phyloP scores from a whole-genome alignment of 2,329 filamentous ascomycete species.

The Venturia pyrina region DNA sequence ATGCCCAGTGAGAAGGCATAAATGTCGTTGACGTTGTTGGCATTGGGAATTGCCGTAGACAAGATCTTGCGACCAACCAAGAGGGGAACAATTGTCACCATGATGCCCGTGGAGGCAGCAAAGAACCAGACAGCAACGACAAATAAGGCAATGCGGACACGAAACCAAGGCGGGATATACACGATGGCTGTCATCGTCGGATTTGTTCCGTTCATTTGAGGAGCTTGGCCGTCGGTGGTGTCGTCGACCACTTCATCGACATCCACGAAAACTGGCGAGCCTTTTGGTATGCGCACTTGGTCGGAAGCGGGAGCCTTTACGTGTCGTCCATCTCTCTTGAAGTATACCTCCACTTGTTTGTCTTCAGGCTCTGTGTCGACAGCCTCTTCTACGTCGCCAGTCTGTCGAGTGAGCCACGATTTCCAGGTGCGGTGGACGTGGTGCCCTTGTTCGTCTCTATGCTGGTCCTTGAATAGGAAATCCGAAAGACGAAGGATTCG shows the following conservation, averaged over 20 bases:
- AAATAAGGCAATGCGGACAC: slow-evolving; percentile 69
- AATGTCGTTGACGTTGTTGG: slow-evolving; percentile 70
- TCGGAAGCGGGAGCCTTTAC: slow-evolving; percentile 92
- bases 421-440: slow-evolving; percentile 52
- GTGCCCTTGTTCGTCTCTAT: slow-evolving; percentile 69
- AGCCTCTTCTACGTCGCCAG: neutral
- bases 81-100: slow-evolving; percentile 76
- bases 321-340: slow-evolving; percentile 63
- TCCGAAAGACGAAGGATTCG: slow-evolving; percentile 70
- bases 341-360: slow-evolving; percentile 32
- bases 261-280: slow-evolving; percentile 67
- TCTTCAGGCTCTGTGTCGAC: slow-evolving; percentile 21
- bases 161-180: slow-evolving; percentile 78
- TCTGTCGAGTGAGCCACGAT: slow-evolving; percentile 39
- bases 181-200: slow-evolving; percentile 40
- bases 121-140: slow-evolving; percentile 89
- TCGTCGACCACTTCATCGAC: slow-evolving; percentile 60
- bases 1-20: slow-evolving; percentile 91
- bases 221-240: slow-evolving; percentile 27
- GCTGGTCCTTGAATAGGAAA: slow-evolving; percentile 83
- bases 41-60: slow-evolving; percentile 57
- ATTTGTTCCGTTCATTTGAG: slow-evolving; percentile 25
- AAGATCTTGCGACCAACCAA: slow-evolving; percentile 76
- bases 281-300: slow-evolving; percentile 87
- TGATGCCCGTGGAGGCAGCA: slow-evolving; percentile 76